Percentiles rank a stretch among this genome's conserved stretches.
Evolutionary conservation across 768 basidiomycete genomes (phyloP).

Genomic region (Phlegmacium glaucopus): DNA sequence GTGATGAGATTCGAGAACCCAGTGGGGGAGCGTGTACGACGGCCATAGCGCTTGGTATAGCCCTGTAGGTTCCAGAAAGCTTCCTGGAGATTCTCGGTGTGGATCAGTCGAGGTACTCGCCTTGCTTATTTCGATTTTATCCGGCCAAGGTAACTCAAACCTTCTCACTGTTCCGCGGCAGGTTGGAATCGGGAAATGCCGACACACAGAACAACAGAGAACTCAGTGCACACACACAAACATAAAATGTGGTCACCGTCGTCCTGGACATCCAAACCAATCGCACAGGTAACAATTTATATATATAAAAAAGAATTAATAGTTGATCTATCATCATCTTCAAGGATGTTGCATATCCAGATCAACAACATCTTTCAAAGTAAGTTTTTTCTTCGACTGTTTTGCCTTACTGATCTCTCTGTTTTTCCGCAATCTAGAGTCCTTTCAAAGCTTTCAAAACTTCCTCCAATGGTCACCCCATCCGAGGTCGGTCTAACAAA

Average conservation of each 20-base stretch:
- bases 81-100: slow-evolving; percentile 15
- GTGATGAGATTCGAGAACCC: background rate
- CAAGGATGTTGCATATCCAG: slow-evolving; percentile 71
- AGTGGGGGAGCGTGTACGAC: slow-evolving; percentile 4
- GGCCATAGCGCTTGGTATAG: background rate
- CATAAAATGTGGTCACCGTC: slow-evolving; percentile 60
- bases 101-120: slow-evolving; percentile 17
- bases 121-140: slow-evolving; percentile 8
- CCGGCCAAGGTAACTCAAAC: slow-evolving; percentile 2
- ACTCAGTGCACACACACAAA: too few species aligned
- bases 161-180: slow-evolving; percentile 8
- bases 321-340: background rate
- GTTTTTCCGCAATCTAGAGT: slow-evolving; percentile 43
- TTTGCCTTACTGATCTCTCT: background rate
- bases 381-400: slow-evolving; percentile 21
- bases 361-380: slow-evolving; percentile 57
- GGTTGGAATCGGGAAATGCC: too few species aligned
- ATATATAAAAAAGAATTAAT: too few species aligned
- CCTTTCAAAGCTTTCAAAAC: slow-evolving; percentile 65
- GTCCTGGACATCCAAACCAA: slow-evolving; percentile 76
- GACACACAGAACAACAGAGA: too few species aligned
- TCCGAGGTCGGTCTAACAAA: slow-evolving; percentile 63
- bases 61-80: background rate
- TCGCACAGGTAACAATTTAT: slow-evolving; percentile 79
- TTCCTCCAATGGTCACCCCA: slow-evolving; percentile 92